Conservation (phyloP, 768 basidiomycete genomes). For the Lentinus brumalis region DNA sequence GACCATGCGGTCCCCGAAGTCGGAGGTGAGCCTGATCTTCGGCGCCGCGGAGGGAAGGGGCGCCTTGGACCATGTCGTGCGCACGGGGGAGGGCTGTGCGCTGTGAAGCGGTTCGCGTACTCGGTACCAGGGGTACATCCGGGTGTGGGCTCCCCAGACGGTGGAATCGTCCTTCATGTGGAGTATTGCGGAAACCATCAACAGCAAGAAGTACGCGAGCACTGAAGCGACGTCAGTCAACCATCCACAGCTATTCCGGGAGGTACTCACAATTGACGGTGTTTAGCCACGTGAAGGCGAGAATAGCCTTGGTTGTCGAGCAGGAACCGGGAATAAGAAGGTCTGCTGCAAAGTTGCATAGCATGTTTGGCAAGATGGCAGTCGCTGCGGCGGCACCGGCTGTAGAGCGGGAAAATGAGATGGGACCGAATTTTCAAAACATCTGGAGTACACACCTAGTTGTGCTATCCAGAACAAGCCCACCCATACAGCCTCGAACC, state of each 20-base stretch:
- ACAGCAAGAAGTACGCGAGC: conserved; percentile 54
- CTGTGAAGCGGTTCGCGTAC: conserved; percentile 34
- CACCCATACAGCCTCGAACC: conserved; percentile 72
- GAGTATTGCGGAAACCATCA: conserved; percentile 47
- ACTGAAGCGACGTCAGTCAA: conserved; percentile 40
- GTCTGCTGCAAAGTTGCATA: conserved; percentile 35
- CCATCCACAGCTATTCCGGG: neutral
- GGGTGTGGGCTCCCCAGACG: conserved; percentile 55
- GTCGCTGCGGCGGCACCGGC: conserved; percentile 56
- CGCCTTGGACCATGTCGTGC: conserved; percentile 38
- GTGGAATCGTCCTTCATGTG: conserved; percentile 45
- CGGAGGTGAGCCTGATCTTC: conserved; percentile 12
- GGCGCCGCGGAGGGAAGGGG: conserved; percentile 9
- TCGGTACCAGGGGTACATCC: conserved; percentile 41
- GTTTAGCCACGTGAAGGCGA: conserved; percentile 59
- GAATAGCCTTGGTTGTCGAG: conserved; percentile 53
- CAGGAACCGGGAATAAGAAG: conserved; percentile 37
- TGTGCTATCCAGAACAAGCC: conserved; percentile 57
- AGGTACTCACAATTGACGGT: conserved; percentile 13
- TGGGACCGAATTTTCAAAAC: neutral
- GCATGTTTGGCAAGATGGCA: conserved; percentile 36
- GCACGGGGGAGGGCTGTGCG: conserved; percentile 37
- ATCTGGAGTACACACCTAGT: conserved; percentile 48
- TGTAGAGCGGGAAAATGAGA: conserved; percentile 27
- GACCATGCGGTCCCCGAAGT: conserved; percentile 4